Conservation (phyloP, 805 yeast genomes). For the Diddensiella santjacobensis region DNA sequence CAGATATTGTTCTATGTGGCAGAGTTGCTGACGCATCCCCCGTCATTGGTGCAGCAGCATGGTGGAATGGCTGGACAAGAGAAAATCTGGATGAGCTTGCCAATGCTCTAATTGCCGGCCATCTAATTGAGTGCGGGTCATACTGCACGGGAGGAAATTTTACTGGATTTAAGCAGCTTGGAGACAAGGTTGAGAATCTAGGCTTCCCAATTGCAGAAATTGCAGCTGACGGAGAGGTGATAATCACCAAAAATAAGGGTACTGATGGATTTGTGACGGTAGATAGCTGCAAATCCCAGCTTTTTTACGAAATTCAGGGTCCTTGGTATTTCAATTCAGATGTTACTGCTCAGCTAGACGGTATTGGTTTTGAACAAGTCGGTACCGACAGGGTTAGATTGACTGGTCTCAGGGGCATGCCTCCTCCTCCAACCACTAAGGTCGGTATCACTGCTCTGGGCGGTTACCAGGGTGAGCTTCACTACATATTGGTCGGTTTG, state of each 20-base stretch:
- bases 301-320: slow-evolving; percentile 29
- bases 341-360: slow-evolving; percentile 22
- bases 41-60: background rate
- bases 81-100: slow-evolving; percentile 22
- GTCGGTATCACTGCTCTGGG: background rate
- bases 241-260: background rate
- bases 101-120: slow-evolving; percentile 26
- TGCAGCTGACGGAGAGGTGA: background rate
- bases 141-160: slow-evolving; percentile 26
- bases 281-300: slow-evolving; percentile 15
- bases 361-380: background rate
- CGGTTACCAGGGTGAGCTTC: background rate
- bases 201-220: background rate
- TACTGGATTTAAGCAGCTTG: slow-evolving; percentile 19
- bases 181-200: background rate
- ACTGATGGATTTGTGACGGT: background rate
- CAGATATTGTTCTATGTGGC: background rate
- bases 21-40: background rate
- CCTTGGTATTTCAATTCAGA: slow-evolving; percentile 24
- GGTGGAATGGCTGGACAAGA: background rate
- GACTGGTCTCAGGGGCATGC: background rate
- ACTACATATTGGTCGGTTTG: background rate
- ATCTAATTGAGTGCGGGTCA: slow-evolving; percentile 25
- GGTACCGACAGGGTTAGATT: background rate
- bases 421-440: background rate